Conservation (phyloP, 164 flowering plant species). For the Echeveria elegans region DNA sequence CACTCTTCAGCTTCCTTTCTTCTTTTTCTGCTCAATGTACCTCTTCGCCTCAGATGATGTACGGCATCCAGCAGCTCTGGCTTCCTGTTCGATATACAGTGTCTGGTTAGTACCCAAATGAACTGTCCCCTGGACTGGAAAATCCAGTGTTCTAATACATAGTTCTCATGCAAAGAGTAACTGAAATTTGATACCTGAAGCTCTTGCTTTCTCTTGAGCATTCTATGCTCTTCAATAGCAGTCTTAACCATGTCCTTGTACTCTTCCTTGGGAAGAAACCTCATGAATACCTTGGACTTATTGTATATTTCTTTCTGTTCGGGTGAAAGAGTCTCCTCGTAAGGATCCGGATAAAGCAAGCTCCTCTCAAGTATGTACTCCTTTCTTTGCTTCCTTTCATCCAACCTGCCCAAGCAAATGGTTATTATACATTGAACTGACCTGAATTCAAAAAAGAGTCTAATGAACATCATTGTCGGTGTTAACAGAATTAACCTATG, state of each 20-base stretch:
- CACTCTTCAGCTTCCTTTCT: slow-evolving; percentile 66
- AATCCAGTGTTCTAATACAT: background rate
- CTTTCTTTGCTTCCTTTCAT: slow-evolving; percentile 95
- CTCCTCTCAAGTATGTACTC: slow-evolving; percentile 81
- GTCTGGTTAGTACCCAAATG: background rate
- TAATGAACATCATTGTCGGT: background rate
- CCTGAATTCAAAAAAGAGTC: background rate
- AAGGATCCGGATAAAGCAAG: slow-evolving; percentile 60
- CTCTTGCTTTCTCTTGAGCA: slow-evolving; percentile 60
- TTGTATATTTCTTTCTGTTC: slow-evolving; percentile 69
- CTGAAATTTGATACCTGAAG: slow-evolving; percentile 62
- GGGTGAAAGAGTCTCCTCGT: slow-evolving; percentile 53
- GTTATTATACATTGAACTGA: background rate
- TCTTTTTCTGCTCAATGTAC: slow-evolving; percentile 52
- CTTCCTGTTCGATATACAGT: slow-evolving; percentile 45
- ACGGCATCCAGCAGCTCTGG: slow-evolving; percentile 80
- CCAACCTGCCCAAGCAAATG: slow-evolving; percentile 50
- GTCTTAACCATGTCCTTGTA: slow-evolving; percentile 55
- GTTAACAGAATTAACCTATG: too few relatives aligned
- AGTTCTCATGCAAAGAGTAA: too few relatives aligned
- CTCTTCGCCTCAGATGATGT: slow-evolving; percentile 60
- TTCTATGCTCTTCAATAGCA: slow-evolving; percentile 61
- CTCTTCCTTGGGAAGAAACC: slow-evolving; percentile 74
- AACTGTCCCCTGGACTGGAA: background rate
- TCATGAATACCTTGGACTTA: slow-evolving; percentile 71